phyloP scores from a whole-genome alignment of 2,329 filamentous ascomycete species.

The Coniochaeta hoffmannii region DNA sequence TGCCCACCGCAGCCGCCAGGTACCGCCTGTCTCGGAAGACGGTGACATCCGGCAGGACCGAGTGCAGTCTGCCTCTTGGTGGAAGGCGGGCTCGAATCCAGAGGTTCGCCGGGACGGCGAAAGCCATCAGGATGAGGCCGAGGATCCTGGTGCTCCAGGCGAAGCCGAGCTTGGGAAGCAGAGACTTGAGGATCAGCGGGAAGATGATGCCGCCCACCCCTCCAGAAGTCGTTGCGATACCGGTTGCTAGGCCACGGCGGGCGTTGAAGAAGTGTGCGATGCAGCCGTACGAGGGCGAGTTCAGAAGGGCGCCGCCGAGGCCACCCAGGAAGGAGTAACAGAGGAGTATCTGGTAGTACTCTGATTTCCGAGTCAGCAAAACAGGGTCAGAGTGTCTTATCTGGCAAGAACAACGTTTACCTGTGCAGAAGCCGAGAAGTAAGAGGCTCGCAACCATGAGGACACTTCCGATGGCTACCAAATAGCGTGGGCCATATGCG shows the following conservation, averaged over 20 bases:
- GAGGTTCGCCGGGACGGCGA: slow-evolving; percentile 38
- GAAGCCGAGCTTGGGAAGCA: slow-evolving; percentile 40
- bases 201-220: slow-evolving; percentile 64
- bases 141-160: slow-evolving; percentile 42
- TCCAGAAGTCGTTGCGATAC: slow-evolving; percentile 70
- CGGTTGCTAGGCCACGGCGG: slow-evolving; percentile 70
- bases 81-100: slow-evolving; percentile 48
- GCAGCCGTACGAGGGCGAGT: slow-evolving; percentile 67
- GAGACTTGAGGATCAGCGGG: slow-evolving; percentile 35
- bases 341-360: slow-evolving; percentile 76
- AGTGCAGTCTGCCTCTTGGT: slow-evolving; percentile 23
- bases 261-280: slow-evolving; percentile 72
- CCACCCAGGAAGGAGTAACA: slow-evolving; percentile 69
- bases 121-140: slow-evolving; percentile 39
- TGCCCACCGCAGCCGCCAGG: slow-evolving; percentile 49
- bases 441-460: slow-evolving; percentile 56
- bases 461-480: slow-evolving; percentile 59
- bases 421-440: slow-evolving; percentile 59
- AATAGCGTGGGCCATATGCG: slow-evolving; percentile 57
- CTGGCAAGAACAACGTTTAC: slow-evolving; percentile 23
- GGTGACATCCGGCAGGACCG: slow-evolving; percentile 48
- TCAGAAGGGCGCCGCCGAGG: slow-evolving; percentile 65
- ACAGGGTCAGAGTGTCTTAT: slow-evolving; percentile 3
- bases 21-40: slow-evolving; percentile 56
- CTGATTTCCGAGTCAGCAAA: slow-evolving; percentile 14